Evolutionary conservation across 345 rosid species (phyloP).

Genomic region (Combretum micranthum): DNA sequence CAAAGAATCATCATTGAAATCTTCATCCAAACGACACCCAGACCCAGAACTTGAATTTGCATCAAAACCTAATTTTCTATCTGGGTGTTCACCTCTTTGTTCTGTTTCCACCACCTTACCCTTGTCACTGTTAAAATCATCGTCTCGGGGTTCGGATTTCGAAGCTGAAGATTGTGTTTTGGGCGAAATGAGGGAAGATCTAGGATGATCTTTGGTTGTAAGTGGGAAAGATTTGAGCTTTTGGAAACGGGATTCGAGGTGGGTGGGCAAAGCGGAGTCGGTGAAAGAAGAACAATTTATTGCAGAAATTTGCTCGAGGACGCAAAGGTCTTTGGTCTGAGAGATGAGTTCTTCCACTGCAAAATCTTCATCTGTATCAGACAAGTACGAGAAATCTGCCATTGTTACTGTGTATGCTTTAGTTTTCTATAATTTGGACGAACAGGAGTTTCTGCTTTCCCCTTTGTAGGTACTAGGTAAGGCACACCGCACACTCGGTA

Average conservation of each 20-base stretch:
- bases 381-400: slow-evolving; percentile 57
- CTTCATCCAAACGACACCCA: too few relatives aligned
- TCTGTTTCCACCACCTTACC: too few relatives aligned
- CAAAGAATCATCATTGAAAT: not conserved
- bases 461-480: too few relatives aligned
- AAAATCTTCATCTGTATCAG: slow-evolving; percentile 73
- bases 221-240: slow-evolving; percentile 64
- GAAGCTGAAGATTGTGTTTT: too few relatives aligned
- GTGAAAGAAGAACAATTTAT: slow-evolving; percentile 58
- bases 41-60: too few relatives aligned
- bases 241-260: slow-evolving; percentile 68
- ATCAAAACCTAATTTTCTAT: too few relatives aligned
- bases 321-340: slow-evolving; percentile 58
- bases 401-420: slow-evolving; percentile 14
- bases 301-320: slow-evolving; percentile 67
- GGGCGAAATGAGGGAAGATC: not conserved
- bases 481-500: too few relatives aligned
- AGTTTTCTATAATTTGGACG: too few relatives aligned
- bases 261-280: slow-evolving; percentile 50
- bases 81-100: too few relatives aligned
- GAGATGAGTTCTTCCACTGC: slow-evolving; percentile 69
- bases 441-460: too few relatives aligned
- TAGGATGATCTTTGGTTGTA: slow-evolving; percentile 17
- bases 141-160: too few relatives aligned
- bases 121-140: not conserved